Evolutionary conservation across 352 stramenopile genomes (phyloP), one percentile per base, ranked within the genome.

Genomic region (Albugo candida): DNA sequence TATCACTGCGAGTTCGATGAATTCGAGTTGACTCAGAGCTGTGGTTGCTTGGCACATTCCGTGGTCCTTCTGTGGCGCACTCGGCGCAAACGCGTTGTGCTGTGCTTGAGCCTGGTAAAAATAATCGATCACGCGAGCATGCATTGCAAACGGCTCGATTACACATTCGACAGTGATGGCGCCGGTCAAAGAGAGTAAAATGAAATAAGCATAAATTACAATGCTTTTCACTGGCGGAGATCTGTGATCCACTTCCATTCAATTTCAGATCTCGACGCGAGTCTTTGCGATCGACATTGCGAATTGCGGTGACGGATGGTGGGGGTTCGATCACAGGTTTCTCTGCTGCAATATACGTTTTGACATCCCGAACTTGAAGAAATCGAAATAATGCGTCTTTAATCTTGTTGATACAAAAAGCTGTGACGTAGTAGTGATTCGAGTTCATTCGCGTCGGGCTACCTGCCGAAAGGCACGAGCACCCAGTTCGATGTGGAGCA

Each of bases 151-250:
- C 74, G 1, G 79, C 78, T 18, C 78, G 77, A 51, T 89, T 75
- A 49, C 80, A 93, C 70, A 93, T 87, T 41, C 80, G 80, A 47
- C 80, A 93, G 53, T 93, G 80, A 52, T 93, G 80, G 43, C 79
- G 78, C 14, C 80, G 75, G 48, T 91, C 76, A 45, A 93, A 89
- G 47, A 93, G 73, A 49, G 77, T 89, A 48, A 93, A 93, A 63
- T 88, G 75, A 60, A 89, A 91, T 36, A 89, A 54, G 56, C 80
- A 93, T 47, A 88, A 56, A 56, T 93, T 89, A 60, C 80, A 93
- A 60, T 92, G 74, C 59, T 84, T 84, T 58, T 85, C 77, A 51
- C 80, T 92, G 47, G 43, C 82, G 64, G 5, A 68, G 67, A 24
- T 61, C 50, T 21, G 63, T 64, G 43, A 69, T 66, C 53, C 86